Conservation (phyloP, 441 rosid genomes). For the Rhodomyrtus psidioides region DNA sequence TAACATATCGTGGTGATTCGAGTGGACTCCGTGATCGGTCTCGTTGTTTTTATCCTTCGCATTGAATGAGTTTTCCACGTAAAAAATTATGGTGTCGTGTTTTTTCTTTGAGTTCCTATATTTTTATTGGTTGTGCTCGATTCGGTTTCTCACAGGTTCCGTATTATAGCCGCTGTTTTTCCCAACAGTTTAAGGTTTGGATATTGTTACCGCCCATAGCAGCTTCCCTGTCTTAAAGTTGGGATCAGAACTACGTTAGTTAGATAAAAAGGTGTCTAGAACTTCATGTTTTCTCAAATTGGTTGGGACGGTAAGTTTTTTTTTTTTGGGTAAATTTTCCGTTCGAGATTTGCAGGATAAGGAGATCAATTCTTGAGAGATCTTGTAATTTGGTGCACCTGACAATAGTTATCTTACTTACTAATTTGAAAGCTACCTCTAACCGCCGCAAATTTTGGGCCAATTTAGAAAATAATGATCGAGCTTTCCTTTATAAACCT, state of each 20-base stretch:
- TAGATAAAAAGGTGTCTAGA: not conserved
- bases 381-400: not conserved
- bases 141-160: too few relatives aligned
- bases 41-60: too few relatives aligned
- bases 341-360: not conserved
- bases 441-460: not conserved
- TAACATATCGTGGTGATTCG: too few relatives aligned
- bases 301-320: rapidly evolving
- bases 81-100: too few relatives aligned
- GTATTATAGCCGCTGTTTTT: too few relatives aligned
- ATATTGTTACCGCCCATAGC: not conserved
- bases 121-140: too few relatives aligned
- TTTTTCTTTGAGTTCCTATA: too few relatives aligned
- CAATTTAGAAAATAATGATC: rapidly evolving
- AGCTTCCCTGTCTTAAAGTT: not conserved
- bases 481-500: not conserved
- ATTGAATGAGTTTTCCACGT: too few relatives aligned
- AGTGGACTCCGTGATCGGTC: too few relatives aligned
- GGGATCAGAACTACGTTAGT: not conserved
- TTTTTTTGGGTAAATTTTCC: not conserved
- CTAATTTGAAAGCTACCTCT: not conserved
- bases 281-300: not conserved
- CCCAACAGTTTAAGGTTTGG: not conserved
- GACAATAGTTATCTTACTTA: not conserved
- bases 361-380: not conserved